Conservation (phyloP, 2,329 filamentous ascomycete genomes). For the Monascus ruber region DNA sequence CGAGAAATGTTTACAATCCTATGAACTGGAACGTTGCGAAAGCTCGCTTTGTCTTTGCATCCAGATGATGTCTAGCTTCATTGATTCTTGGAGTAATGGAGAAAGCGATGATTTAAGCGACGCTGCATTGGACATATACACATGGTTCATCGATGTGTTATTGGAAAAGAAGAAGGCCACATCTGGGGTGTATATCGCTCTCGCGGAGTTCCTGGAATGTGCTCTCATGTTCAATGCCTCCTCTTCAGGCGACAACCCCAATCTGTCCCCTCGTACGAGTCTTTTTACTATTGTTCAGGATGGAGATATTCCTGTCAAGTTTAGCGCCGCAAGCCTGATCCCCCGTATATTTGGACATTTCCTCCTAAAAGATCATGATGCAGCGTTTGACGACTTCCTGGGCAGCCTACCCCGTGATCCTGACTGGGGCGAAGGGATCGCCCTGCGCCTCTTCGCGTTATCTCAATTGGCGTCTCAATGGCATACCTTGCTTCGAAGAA, state of each 20-base stretch:
- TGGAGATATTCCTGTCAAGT: constrained; percentile 61
- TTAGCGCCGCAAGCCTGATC: constrained; percentile 57
- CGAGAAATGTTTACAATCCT: constrained; percentile 39
- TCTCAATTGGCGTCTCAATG: constrained; percentile 68
- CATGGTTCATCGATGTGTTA: constrained; percentile 59
- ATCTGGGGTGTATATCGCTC: constrained; percentile 51
- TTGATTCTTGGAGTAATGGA: constrained; percentile 50
- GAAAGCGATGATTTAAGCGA: constrained; percentile 49
- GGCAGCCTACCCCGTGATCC: constrained; percentile 62
- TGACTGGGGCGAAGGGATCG: constrained; percentile 68
- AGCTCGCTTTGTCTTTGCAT: constrained; percentile 57
- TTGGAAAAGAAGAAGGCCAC: constrained; percentile 61
- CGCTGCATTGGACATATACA: constrained; percentile 64
- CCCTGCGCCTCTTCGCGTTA: constrained; percentile 66
- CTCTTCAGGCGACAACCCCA: constrained; percentile 50
- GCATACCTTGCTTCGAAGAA: constrained; percentile 74
- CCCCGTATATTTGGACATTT: constrained; percentile 69
- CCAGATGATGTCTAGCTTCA: constrained; percentile 54
- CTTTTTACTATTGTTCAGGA: constrained; percentile 61
- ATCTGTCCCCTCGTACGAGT: constrained; percentile 56
- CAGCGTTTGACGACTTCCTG: constrained; percentile 75
- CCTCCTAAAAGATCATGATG: constrained; percentile 70
- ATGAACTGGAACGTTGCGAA: constrained; percentile 62
- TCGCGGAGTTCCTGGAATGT: constrained; percentile 58
- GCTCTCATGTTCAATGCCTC: constrained; percentile 56